Percentiles rank a stretch among this genome's conserved stretches.
Conservation (phyloP, 768 basidiomycete species). For the Serendipita sp. region DNA sequence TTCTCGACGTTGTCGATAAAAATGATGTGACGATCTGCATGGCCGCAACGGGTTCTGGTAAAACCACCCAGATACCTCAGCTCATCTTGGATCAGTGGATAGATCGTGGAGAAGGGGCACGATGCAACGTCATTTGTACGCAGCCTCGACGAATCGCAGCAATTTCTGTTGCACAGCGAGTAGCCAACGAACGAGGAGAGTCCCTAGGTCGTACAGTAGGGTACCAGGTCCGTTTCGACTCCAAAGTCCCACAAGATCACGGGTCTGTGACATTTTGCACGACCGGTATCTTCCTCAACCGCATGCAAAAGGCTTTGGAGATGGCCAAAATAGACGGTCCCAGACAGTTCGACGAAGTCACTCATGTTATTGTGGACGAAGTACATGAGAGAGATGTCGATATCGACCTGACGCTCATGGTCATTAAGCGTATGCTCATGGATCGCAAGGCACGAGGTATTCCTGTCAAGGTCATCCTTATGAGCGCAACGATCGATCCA, state of each 20-base stretch:
- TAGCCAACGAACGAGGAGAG: slow-evolving; percentile 78
- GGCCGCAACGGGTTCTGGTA: slow-evolving; percentile 84
- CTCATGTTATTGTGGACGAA: slow-evolving; percentile 88
- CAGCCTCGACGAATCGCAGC: slow-evolving; percentile 87
- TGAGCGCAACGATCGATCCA: slow-evolving; percentile 94
- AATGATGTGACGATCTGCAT: slow-evolving; percentile 82
- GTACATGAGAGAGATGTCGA: slow-evolving; percentile 93
- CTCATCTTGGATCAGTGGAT: slow-evolving; percentile 78
- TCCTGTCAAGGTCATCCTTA: slow-evolving; percentile 74
- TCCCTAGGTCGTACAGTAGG: slow-evolving; percentile 55
- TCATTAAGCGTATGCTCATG: slow-evolving; percentile 66
- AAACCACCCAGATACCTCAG: slow-evolving; percentile 91
- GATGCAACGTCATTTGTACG: slow-evolving; percentile 83
- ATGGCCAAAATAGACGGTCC: slow-evolving; percentile 1
- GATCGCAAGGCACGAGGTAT: slow-evolving; percentile 55
- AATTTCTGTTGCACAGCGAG: slow-evolving; percentile 79
- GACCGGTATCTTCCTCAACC: slow-evolving; percentile 75
- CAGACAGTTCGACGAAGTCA: slow-evolving; percentile 53
- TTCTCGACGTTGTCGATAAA: slow-evolving; percentile 50
- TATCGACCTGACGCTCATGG: slow-evolving; percentile 77
- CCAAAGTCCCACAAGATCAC: slow-evolving; percentile 57
- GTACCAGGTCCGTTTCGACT: slow-evolving; percentile 86
- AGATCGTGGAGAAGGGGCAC: slow-evolving; percentile 57
- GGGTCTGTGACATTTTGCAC: slow-evolving; percentile 89
- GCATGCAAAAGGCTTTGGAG: slow-evolving; percentile 57